Evolutionary conservation across 164 flowering plant species (phyloP), one percentile per base, ranked within the genome.

Genomic region (Vitis rotundifolia): DNA sequence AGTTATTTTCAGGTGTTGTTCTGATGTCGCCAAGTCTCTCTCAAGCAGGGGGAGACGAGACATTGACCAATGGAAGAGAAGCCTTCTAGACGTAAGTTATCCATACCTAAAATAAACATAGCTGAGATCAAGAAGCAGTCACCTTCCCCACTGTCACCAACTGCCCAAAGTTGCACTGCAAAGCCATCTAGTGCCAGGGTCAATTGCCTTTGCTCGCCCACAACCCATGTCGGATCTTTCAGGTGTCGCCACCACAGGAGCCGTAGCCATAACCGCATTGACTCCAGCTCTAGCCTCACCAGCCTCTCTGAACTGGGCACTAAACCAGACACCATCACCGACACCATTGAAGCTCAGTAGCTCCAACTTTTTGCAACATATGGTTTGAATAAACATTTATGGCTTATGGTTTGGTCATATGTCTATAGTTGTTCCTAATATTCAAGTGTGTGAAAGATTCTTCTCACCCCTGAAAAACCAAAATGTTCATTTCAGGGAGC

Each of bases 211-310:
- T 79, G 85, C 55, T 77, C 82, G 0, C 85, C 85, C 12, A 82
- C 85, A 2, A 82, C 79, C 0, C 85, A 82, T 22, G 79, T 54
- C 5, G 85, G 85, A 11, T 82, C 85, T 0, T 82, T 82, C 68
- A 68, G 85, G 37, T 82, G 85, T 67, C 66, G 81, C 6, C 73
- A 37, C 51, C 85, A 82, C 37, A 66, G 85, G 16, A 74, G 52
- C 63, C 18, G 64, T 5, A 2, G 52, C 12, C 73, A 67, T 15
- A 13, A 54, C 11, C 75, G 76, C 15, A 19, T 49, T 18, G 68
- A 80, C 54, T 15, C 51, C 12, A 62, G 56, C 47, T 79, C 81
- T 11, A 67, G 77, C 37, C 79, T 79, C 49, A 68, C 81, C 3
- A 68, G 68, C 56, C 77, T 79, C 55, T 63, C 82, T 18, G 76